A percentile compares a stretch with the other conserved stretches of the same genome.
Conservation (phyloP, 495 filamentous ascomycete genomes). For the Xylaria telfairii region DNA sequence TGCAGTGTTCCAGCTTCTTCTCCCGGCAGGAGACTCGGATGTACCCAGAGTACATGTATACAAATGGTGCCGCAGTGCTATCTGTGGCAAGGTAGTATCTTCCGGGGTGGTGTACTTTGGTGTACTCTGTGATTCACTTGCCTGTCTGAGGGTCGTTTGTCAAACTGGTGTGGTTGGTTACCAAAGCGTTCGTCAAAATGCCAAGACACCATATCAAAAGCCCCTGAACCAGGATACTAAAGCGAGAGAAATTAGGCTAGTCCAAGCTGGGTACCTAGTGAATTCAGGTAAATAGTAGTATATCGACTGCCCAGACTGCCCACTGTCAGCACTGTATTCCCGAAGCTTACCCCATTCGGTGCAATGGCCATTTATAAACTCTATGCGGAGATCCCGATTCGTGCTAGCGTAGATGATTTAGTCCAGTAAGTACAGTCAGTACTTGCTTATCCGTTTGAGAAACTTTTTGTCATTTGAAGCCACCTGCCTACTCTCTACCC, state of each 20-base stretch:
- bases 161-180: constrained; percentile 12
- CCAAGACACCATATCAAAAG: neutral
- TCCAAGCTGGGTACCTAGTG: neutral
- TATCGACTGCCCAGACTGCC: neutral
- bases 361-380: neutral
- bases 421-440: too few relatives aligned
- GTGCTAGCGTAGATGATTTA: neutral
- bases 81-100: neutral
- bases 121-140: neutral
- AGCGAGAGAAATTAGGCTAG: constrained; percentile 2
- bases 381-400: neutral
- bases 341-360: constrained; percentile 16
- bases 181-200: constrained; percentile 14
- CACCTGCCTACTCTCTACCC: neutral
- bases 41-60: neutral
- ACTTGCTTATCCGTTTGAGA: neutral
- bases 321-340: constrained; percentile 21
- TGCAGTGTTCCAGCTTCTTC: neutral
- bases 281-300: neutral
- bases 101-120: neutral
- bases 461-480: neutral
- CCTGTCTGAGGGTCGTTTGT: neutral
- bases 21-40: neutral
- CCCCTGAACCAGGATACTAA: constrained; percentile 18
- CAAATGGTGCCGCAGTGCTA: neutral